These are phyloP conservation scores for Aquilaria sinensis DNA, from an alignment of 345 rosid genomes.

Conservation along the genomic window DNA sequence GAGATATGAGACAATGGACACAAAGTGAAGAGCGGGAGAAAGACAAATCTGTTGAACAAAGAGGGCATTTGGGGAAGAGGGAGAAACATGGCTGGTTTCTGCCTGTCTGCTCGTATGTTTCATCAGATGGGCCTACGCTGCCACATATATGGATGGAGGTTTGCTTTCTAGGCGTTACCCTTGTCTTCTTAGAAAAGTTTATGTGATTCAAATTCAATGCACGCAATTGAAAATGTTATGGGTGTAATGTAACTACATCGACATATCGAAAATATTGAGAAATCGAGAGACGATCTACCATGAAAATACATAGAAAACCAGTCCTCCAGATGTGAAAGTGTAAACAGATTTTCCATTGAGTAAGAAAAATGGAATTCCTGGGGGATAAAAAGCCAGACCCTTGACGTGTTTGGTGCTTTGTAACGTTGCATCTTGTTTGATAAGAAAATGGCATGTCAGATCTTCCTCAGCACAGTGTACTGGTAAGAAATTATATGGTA, in stretches of 20 bases:
- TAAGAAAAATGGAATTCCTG: too few species aligned
- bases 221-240: too few species aligned
- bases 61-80: conserved; percentile 20
- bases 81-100: conserved; percentile 25
- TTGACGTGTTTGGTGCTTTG: too few species aligned
- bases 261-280: too few species aligned
- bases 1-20: background rate
- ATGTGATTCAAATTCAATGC: background rate
- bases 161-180: background rate
- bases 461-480: too few species aligned
- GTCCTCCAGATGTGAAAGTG: too few species aligned
- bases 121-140: conserved; percentile 18
- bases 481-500: background rate
- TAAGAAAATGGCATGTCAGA: too few species aligned
- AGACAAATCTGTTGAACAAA: conserved; percentile 17
- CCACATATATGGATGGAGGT: background rate
- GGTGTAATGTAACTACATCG: background rate
- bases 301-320: background rate
- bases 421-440: too few species aligned
- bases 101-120: conserved; percentile 25
- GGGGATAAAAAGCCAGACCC: too few species aligned
- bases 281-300: background rate
- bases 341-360: too few species aligned
- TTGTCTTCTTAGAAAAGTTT: background rate
- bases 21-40: background rate